Evolutionary conservation across 1,139 yeast genomes (phyloP), one percentile per base, ranked within the genome.

Genomic region (Yamadazyma songkhlaensis): DNA sequence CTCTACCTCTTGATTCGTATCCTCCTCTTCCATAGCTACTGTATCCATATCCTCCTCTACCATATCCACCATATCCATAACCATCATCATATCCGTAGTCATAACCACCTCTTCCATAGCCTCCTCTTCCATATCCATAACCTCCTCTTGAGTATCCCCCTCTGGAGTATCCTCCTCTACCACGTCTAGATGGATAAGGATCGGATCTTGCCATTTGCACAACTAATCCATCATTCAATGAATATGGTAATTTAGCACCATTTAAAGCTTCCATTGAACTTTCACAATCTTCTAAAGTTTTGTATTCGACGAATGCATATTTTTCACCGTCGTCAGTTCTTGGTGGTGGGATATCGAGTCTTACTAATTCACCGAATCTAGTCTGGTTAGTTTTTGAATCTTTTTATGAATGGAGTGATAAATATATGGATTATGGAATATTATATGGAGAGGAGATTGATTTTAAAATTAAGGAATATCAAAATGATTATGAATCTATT

Each of bases 251-350:
- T 40, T 46, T 54, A 54, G 72, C 71, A 17, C 73, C 74, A 46
- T 77, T 73, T 50, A 79, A 59, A 36, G 71, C 73, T 36, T 71
- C 73, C 34, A 81, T 56, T 10, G 87, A 86, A 37, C 71, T 72
- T 49, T 79, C 82, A 48, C 86, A 81, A 51, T 79, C 84, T 44
- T 77, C 77, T 13, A 65, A 57, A 40, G 69, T 74, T 50, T 77
- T 75, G 53, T 72, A 83, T 53, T 82, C 87, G 25, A 83, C 87
- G 59, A 82, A 83, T n/a, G 88, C 89, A 51, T 72, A 82, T 48
- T 81, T 81, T 49, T 78, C 72, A 33, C 83, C 81, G 44, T 77
- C 81, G 41, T 76, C 75, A 22, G 77, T 68, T 58, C 82, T 73
- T 40, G 87, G 83, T 38, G 87, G 86, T 26, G 87, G 84, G 40